Conservation (phyloP, 805 yeast species). For the Wickerhamiella kazuoi region DNA sequence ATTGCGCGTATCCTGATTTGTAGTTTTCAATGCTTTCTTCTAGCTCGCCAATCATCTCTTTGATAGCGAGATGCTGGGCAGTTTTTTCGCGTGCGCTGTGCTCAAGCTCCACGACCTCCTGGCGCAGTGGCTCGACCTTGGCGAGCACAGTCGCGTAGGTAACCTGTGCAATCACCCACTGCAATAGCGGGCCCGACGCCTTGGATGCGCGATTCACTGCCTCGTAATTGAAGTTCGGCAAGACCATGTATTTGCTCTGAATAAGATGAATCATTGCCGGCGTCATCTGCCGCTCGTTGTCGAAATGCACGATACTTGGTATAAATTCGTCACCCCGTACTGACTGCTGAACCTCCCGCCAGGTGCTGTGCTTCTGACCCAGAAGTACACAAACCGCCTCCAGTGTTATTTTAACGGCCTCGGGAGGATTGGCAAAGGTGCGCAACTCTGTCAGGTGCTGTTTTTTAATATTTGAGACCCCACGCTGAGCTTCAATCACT, state of each 20-base stretch:
- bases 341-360: conserved; percentile 75
- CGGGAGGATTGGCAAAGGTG: conserved; percentile 83
- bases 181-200: conserved; percentile 82
- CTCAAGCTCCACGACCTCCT: conserved; percentile 47
- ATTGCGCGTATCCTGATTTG: conserved; percentile 47
- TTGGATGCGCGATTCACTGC: conserved; percentile 76
- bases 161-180: conserved; percentile 86
- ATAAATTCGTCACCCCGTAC: conserved; percentile 79
- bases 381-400: conserved; percentile 77
- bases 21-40: conserved; percentile 49
- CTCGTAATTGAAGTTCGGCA: conserved; percentile 49
- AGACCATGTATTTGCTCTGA: conserved; percentile 40
- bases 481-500: conserved; percentile 62
- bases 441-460: conserved; percentile 80
- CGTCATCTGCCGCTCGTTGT: conserved; percentile 41
- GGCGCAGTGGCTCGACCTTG: conserved; percentile 52
- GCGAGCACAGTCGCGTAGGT: conserved; percentile 54
- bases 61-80: conserved; percentile 56
- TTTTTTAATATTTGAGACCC: conserved; percentile 85
- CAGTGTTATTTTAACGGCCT: conserved; percentile 62
- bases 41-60: conserved; percentile 63
- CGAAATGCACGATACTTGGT: conserved; percentile 57
- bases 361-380: conserved; percentile 39
- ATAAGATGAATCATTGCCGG: conserved; percentile 35
- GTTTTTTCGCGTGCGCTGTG: conserved; percentile 40